Evolutionary conservation across 2,329 filamentous ascomycete genomes (phyloP).

Genomic region (Epichloe sp.): DNA sequence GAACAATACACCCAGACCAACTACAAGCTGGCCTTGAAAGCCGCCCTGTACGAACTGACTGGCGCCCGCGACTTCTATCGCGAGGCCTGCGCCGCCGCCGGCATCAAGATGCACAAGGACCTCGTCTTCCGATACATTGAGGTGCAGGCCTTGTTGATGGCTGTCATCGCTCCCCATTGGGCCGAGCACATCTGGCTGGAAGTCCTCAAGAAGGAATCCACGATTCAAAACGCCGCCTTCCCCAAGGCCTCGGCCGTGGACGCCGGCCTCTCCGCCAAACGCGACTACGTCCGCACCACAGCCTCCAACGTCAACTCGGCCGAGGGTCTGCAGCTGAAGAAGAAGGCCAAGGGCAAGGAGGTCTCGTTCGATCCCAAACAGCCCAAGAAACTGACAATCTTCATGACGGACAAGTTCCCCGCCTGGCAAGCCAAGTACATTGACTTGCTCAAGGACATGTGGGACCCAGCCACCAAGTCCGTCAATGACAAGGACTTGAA

Average conservation of each 20-base stretch:
- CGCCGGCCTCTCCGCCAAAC: slow-evolving; percentile 58
- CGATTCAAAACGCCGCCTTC: slow-evolving; percentile 60
- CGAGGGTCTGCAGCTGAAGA: slow-evolving; percentile 73
- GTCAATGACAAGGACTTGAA: slow-evolving; percentile 73
- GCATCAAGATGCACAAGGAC: slow-evolving; percentile 76
- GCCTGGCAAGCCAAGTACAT: slow-evolving; percentile 88
- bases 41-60: slow-evolving; percentile 82
- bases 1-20: slow-evolving; percentile 67
- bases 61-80: slow-evolving; percentile 82
- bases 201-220: slow-evolving; percentile 62
- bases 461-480: slow-evolving; percentile 45
- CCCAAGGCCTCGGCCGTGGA: slow-evolving; percentile 48
- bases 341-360: slow-evolving; percentile 84
- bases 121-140: slow-evolving; percentile 71
- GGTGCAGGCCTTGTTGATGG: slow-evolving; percentile 70
- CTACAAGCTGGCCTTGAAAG: slow-evolving; percentile 71
- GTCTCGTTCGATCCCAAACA: slow-evolving; percentile 77
- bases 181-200: slow-evolving; percentile 90
- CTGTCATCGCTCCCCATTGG: slow-evolving; percentile 85
- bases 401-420: slow-evolving; percentile 66
- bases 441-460: slow-evolving; percentile 60
- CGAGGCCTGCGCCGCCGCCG: slow-evolving; percentile 62
- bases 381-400: slow-evolving; percentile 84
- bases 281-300: slow-evolving; percentile 67
- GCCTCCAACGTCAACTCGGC: slow-evolving; percentile 67